These are phyloP conservation scores for Boletus fagicola DNA, from an alignment of 768 basidiomycete species.

Conservation along the genomic window DNA sequence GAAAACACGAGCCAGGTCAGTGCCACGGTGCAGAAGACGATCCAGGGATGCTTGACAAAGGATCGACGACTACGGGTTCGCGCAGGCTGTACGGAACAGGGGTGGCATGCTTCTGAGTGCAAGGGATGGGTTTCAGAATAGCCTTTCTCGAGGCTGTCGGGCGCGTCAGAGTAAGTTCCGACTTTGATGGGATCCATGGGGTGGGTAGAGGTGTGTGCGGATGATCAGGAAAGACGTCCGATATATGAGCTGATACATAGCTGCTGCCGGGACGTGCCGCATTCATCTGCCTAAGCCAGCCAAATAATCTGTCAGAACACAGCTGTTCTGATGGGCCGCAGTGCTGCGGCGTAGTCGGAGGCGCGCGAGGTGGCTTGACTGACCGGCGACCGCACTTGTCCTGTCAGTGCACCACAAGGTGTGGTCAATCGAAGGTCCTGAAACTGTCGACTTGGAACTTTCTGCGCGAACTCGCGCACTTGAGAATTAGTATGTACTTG, in stretches of 20 bases:
- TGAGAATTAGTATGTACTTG: background rate
- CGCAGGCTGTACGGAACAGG: background rate
- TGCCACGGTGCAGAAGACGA: conserved; percentile 2
- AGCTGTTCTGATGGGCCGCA: background rate
- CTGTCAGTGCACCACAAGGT: background rate
- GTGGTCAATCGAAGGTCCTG: background rate
- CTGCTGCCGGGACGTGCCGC: background rate
- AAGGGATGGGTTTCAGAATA: conserved; percentile 2
- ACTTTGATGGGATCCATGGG: conserved; percentile 18
- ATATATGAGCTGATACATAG: background rate
- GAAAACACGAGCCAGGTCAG: conserved; percentile 18
- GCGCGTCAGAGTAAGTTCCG: conserved; percentile 2
- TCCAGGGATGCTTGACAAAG: conserved; percentile 9
- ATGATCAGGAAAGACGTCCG: background rate
- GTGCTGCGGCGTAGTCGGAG: background rate
- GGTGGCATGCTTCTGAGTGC: background rate
- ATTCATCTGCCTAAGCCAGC: no score
- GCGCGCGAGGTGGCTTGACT: background rate
- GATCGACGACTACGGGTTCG: background rate
- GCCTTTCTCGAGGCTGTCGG: conserved; percentile 22
- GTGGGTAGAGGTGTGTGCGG: background rate
- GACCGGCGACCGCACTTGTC: no score
- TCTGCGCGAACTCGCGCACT: no score
- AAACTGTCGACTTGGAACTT: background rate
- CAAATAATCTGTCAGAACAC: background rate